Base-by-base conservation (phyloP, 2,329 filamentous ascomycete species). In the Phialocephala sp. region DNA sequence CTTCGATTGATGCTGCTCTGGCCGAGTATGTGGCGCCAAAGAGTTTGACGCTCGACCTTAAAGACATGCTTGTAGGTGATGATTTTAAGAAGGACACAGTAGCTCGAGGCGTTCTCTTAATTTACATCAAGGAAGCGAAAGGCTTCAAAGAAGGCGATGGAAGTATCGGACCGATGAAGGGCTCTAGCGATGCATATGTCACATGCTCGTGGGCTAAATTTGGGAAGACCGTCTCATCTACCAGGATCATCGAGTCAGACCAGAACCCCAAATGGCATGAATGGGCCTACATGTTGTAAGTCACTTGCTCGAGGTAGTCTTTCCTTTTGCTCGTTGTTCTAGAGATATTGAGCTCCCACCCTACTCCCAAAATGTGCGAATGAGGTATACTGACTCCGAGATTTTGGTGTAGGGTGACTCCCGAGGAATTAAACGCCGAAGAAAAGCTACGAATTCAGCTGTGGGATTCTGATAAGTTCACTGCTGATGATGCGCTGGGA, bases 121-220 rank as follows among this genome's bases (percentile, higher is more conserved):
- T 92, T 11, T 84, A 84, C 52, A 88, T 93, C 74, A 88, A 88
- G 72, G 82, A 84, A 27, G 91, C 89, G 0, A 85, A 84, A 50
- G 89, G 87, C 41, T 92, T 93, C 79, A 92, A 91, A 73, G 84
- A 89, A 74, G 89, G 89, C 2, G 91, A 93, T 74, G 81, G 84
- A 5, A 84, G 85, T 0, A 79, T 91, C 39, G 87, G 87, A 0
- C 80, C 87, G 1, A 76, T 88, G 64, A 82, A 86, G 32, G 89
- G 88, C 9, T 86, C 87, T 6, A 87, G 89, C 11, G 91, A 93
- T 76, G 82, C 88, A 0, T 93, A 93, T 69, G 85, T 92, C 18
- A 88, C 87, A 1, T 87, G 92, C 8, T 89, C 87, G 1, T 93
- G 90, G 89, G 89, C 89, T 24, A 93, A 93, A 74, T 92, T 92